phyloP scores from a whole-genome alignment of 768 basidiomycete genomes.

The Holtermannia corniformis region DNA sequence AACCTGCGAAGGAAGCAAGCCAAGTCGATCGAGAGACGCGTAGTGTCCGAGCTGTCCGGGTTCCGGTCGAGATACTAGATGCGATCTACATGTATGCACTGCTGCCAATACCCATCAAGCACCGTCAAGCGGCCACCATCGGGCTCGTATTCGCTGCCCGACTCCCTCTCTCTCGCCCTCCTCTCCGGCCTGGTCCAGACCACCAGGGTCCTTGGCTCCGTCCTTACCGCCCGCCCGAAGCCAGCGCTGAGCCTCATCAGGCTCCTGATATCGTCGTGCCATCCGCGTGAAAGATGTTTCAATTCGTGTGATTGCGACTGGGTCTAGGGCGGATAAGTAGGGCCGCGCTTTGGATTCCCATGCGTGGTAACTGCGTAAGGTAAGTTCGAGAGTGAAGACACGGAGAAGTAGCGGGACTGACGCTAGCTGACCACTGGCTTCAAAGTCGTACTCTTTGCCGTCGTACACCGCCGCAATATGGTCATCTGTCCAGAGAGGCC shows the following conservation, averaged over 20 bases:
- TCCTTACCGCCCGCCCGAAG: not conserved
- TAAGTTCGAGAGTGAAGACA: not conserved
- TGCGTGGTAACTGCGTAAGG: constrained; percentile 27
- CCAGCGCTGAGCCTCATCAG: constrained; percentile 21
- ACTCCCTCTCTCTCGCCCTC: constrained; percentile 9
- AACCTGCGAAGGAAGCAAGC: no score
- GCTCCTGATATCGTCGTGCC: constrained; percentile 21
- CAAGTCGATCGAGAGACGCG: no score
- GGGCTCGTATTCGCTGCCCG: no score
- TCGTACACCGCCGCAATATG: constrained; percentile 31
- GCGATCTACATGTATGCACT: no score
- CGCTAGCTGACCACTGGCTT: constrained; percentile 29
- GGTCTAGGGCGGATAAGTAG: constrained; percentile 31
- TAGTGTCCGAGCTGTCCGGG: no score
- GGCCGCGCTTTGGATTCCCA: constrained; percentile 40
- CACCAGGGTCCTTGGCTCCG: not conserved
- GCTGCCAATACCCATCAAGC: no score
- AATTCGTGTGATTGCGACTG: constrained; percentile 23
- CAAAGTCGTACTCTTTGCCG: constrained; percentile 26
- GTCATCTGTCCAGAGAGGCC: constrained; percentile 41
- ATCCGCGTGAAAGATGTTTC: constrained; percentile 36
- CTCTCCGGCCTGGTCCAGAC: not conserved
- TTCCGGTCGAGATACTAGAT: no score
- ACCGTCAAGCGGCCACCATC: no score
- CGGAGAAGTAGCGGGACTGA: constrained; percentile 10